Base-by-base conservation (phyloP, 2,329 filamentous ascomycete genomes). In the Verticillium albo-atrum region DNA sequence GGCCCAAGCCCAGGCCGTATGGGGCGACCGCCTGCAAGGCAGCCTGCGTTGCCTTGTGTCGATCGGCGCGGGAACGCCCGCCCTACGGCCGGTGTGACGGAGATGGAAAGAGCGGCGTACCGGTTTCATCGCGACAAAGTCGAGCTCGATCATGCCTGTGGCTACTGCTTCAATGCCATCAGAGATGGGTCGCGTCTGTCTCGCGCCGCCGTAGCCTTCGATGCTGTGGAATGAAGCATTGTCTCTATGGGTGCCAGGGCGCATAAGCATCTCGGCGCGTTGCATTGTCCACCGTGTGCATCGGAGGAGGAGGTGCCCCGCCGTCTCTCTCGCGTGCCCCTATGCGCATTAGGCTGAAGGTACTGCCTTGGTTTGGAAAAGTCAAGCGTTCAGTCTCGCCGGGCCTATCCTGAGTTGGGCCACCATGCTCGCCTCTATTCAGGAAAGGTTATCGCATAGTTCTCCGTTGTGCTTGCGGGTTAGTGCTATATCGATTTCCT, bases 21-120 rank as follows among this genome's bases (percentile, higher is more conserved):
- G 69, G 70, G 65, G 65, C 47, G 62, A 66, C n/a, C 57, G 64
- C 30, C 64, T 74, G 30, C 67, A 68, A 55, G 62, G 58, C 7
- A 68, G 63, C 27, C 61, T 77, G 9, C 66, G 70, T 56, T 76
- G 71, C 62, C 60, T 79, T 26, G 69, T 78, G 0, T 77, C 72
- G 1, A 73, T 78, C 52, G 75, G 76, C 3, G 77, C 73, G 17
- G 75, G 75, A 9, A 57, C 70, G 0, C 70, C 71, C n/a, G 64
- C 61, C 7, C 63, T 71, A 34, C 67, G 66, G 28, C 62, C 69
- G 2, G 67, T 54, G 68, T 70, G 6, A 75, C 71, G 4, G 75
- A 79, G 52, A 76, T 73, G 0, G 73, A 78, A 61, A 66, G 72
- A 50, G 77, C 73, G 15, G 74, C 73, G 12, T 64, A 76, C 56